Evolutionary conservation across 2,329 filamentous ascomycete species (phyloP), one percentile per base, ranked within the genome.

Genomic region (Trichophyton simii): DNA sequence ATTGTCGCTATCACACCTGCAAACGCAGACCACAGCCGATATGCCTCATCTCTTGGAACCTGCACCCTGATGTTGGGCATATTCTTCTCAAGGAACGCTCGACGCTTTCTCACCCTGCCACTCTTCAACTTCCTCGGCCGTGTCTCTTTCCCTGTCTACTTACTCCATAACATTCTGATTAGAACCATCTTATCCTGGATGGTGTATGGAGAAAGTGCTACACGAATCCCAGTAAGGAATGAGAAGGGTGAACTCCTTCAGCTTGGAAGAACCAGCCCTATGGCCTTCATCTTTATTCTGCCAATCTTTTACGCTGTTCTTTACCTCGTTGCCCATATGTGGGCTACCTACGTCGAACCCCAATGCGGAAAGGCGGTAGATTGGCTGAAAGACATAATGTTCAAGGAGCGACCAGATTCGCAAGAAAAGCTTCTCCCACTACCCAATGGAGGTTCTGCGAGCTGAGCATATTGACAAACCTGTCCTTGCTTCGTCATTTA

Each of bases 41-140:
- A 67, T 46, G 65, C 67, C 55, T 61, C 66, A 11, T 67, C 67
- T 8, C 20, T 69, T 4, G 69, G 69, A 60, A 66, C 67, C 3
- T 65, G 64, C 3, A 58, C 67, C 4, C 62, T 69, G 13, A 66
- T 67, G 60, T 50, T 65, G 8, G 67, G 67, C 3, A 65, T 69
- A 8, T 67, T 68, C 34, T 67, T 69, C 62, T 70, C 68, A 2
- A 62, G 59, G 28, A 62, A 65, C 50, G 63, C 65, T 3, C 62
- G 65, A n/a, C 62, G 58, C 2, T 8, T 68, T 34, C 62, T 70
- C 2, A 64, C 66, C 5, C 44, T 50, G 3, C 65, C 67, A 1
- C 25, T 70, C 9, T 65, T 69, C 60, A 68, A 67, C 42, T 71
- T 68, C 63, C 59, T 71, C 5, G 69, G 69, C 8, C 66, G 67